Evolutionary conservation across 139 green algal species (phyloP), one percentile per base, ranked within the genome.

Genomic region (Coelastrella sp.): DNA sequence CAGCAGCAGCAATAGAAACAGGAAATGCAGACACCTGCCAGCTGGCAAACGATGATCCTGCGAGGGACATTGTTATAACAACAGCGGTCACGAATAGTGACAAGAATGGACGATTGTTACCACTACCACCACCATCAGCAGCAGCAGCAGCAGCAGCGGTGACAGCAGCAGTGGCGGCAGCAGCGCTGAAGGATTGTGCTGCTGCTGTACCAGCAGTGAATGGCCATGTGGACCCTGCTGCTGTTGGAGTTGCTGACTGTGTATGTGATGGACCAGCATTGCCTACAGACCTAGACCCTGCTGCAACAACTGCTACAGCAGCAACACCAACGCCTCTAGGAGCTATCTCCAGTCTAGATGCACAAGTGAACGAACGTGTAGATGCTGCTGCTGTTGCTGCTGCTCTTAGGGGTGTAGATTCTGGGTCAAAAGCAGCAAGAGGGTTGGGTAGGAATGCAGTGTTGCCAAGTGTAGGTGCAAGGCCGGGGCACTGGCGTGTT

Each of bases 401-500:
- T 59, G 74, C n/a, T 59, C 5, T 5, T 75, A n/a, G 22, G 4
- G 74, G 13, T 66, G 47, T 66, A 17, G 77, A 58, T 58, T 5
- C 5, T 0, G 79, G 7, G 54, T 66, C 47, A 47, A 47, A 47
- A 47, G 32, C 32, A 47, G 32, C 32, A 47, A 47, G 32, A 47
- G 32, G 1, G 32, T 47, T 47, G 32, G 32, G 32, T 47, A 1
- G 0, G 32, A 47, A 47, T 47, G 32, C 79, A 13, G 5, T 60
- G 11, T n/a, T 22, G 32, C 4, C 4, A 8, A 10, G 80, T 68
- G 57, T 56, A 5, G 80, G 57, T 80, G 74, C 3, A 57, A 7
- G 5, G 22, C 14, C 5, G 5, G 65, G 76, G 65, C 14, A 32
- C 16, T 89, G 84, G 84, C 84, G 94, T 87, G 92, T 97, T 54